Conservation (phyloP, 192 early-diverging fungal genomes). For the Backusella circina region DNA sequence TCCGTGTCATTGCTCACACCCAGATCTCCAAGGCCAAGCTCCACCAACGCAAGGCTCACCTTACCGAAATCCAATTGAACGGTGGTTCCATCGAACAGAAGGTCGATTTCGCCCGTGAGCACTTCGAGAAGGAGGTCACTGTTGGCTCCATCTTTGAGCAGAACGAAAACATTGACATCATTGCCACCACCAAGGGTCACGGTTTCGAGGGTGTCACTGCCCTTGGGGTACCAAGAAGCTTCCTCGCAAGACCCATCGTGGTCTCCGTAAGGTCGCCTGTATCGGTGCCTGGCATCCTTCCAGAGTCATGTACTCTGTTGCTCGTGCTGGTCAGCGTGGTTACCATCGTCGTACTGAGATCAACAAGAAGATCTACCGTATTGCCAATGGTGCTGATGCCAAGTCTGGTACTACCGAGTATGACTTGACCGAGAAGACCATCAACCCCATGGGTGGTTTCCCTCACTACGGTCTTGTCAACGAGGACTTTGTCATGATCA, state of each 20-base stretch:
- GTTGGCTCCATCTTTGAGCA: slow-evolving; percentile 91
- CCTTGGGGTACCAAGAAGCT: slow-evolving; percentile 99
- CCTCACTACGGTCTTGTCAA: slow-evolving; percentile 98
- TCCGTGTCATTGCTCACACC: slow-evolving; percentile 97
- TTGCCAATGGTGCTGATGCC: slow-evolving; percentile 83
- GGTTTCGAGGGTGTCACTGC: slow-evolving; percentile 99
- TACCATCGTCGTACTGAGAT: slow-evolving; percentile 99
- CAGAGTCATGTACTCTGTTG: slow-evolving; percentile 97
- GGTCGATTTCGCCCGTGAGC: slow-evolving; percentile 94
- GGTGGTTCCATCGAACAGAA: slow-evolving; percentile 95
- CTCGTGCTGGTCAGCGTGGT: slow-evolving; percentile 99
- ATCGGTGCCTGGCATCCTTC: slow-evolving; percentile 98
- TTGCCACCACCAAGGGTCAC: slow-evolving; percentile 98
- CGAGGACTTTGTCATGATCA: slow-evolving; percentile 98
- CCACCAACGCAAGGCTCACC: slow-evolving; percentile 99
- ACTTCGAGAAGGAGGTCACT: slow-evolving; percentile 96
- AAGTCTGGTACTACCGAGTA: slow-evolving; percentile 90
- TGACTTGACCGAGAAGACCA: slow-evolving; percentile 92
- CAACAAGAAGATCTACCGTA: slow-evolving; percentile 99
- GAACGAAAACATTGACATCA: slow-evolving; percentile 99
- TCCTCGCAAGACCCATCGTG: slow-evolving; percentile 99
- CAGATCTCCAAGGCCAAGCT: slow-evolving; percentile 94
- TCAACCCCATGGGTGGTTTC: slow-evolving; percentile 99
- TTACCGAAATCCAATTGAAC: slow-evolving; percentile 99
- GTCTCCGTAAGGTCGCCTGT: slow-evolving; percentile 99